Base-by-base conservation (phyloP, 768 basidiomycete species). In the Lyophyllum decastes region DNA sequence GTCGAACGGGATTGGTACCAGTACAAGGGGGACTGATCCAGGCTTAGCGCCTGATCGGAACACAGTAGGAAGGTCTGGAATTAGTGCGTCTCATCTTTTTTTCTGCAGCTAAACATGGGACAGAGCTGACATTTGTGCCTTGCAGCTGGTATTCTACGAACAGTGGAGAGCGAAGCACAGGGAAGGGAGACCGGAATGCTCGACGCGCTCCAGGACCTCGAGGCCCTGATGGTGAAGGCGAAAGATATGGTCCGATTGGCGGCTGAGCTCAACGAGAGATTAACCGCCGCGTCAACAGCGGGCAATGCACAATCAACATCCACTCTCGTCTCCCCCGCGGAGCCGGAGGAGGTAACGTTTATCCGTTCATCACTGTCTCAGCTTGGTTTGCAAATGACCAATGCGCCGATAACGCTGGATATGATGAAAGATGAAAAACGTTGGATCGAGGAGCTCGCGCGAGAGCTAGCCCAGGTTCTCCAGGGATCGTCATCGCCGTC, bases 191-290 rank as follows among this genome's bases (percentile, higher is more conserved):
- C 80, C 8, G 79, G 87, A 61, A 83, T 98, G 75, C 79, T 80
- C 24, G 85, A 87, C 61, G 91, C 94, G 0, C 78, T 98, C 30
- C 79, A 86, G 62, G 97, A 98, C 66, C 81, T 98, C 33, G 94
- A 98, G 68, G 89, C 89, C 0, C 74, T 98, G 46, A 95, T 92
- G 90, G 78, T 88, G 48, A 92, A 95, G 68, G 94, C 95, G 1
- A 89, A 86, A 61, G 94, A 95, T 63, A 96, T 98, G 87, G 95
- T 95, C 55, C 83, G 83, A 27, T 80, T 98, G 22, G 95, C 96
- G 2, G 88, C 87, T 51, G 89, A 95, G 35, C 82, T 98, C 60
- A 95, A 93, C 66, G 85, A 91, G 55, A 90, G 85, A 60, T 78
- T 97, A 24, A 87, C 88, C 7, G 81, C 82, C 0, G 64, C 70